Base-by-base conservation (phyloP, 768 basidiomycete genomes). In the Amanita thiersii region DNA sequence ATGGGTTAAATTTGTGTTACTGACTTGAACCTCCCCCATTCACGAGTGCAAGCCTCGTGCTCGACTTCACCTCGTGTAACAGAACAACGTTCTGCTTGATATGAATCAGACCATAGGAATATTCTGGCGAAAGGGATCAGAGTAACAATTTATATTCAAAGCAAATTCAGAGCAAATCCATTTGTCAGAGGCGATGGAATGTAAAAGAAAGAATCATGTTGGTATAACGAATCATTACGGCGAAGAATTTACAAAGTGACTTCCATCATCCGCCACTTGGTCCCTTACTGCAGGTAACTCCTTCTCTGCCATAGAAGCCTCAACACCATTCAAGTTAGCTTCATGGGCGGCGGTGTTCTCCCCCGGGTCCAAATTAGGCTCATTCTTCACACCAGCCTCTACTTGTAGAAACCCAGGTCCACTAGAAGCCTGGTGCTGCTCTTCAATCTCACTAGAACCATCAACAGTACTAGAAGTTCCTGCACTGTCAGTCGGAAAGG, bases 361-460 rank as follows among this genome's bases (percentile, higher is more conserved):
- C 20, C 31, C 30, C 15, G 26, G 4, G 26, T 23, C 28, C 31
- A 18, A 42, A 24, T 35, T 25, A 30, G 20, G 15, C 11, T 20
- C 39, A 11, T 40, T 29, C n/a, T 28, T 28, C 26, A 28, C 26
- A 23, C 30, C 32, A 14, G 12, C 42, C 37, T 28, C 42, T 20
- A 21, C 11, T 28, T n/a, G 26, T 35, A 24, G 23, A 29, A 30
- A 43, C 25, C 19, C 42, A 19, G 18, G 18, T 25, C 3, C 32
- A 25, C 5, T 20, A 43, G 34, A 28, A 28, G 34, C 14, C 11
- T 43, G 24, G 18, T 24, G n/a, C n/a, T n/a, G n/a, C n/a, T n/a
- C 3, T 3, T 26, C 6, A 15, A 20, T 15, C 18, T 37, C 35
- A 15, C 18, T 26, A 43, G 42, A 43, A 30, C 19, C 18, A 30